These are phyloP conservation scores for Trichoderma oligosporum DNA, from an alignment of 2,329 filamentous ascomycete genomes.

Conservation along the genomic window DNA sequence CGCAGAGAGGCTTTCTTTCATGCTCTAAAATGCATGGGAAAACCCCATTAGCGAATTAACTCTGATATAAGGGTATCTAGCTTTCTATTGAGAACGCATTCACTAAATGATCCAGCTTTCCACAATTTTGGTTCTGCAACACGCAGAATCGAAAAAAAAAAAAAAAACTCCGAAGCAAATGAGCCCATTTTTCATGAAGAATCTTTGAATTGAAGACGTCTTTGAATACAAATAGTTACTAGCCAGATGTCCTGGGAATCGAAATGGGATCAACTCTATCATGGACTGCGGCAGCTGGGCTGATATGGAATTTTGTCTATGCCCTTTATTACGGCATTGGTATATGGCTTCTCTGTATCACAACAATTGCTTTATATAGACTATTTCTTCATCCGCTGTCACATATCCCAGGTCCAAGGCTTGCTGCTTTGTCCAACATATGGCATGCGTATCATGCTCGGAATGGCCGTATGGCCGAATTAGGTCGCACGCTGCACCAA, in stretches of 20 bases:
- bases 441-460: slow-evolving; percentile 48
- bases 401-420: slow-evolving; percentile 43
- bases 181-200: not conserved
- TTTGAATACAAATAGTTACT: not conserved
- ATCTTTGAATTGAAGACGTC: not conserved
- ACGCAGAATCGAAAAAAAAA: not conserved
- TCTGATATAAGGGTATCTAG: not conserved
- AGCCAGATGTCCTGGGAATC: not conserved
- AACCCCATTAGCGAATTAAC: not conserved
- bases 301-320: slow-evolving; percentile 7
- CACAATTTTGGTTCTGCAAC: not conserved
- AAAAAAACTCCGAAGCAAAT: not conserved
- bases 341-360: slow-evolving; percentile 2
- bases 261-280: slow-evolving; percentile 1
- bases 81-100: not conserved
- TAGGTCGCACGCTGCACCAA: slow-evolving; percentile 44
- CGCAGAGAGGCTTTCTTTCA: no score
- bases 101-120: not conserved
- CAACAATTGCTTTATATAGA: slow-evolving; percentile 34
- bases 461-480: slow-evolving; percentile 39
- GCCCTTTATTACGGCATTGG: not conserved
- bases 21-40: no score
- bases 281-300: not conserved
- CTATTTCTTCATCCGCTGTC: slow-evolving; percentile 44
- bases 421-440: slow-evolving; percentile 45